Evolutionary conservation across 129 eudicot genomes (phyloP), one percentile per base, ranked within the genome.

Genomic region (Flaveria robusta): DNA sequence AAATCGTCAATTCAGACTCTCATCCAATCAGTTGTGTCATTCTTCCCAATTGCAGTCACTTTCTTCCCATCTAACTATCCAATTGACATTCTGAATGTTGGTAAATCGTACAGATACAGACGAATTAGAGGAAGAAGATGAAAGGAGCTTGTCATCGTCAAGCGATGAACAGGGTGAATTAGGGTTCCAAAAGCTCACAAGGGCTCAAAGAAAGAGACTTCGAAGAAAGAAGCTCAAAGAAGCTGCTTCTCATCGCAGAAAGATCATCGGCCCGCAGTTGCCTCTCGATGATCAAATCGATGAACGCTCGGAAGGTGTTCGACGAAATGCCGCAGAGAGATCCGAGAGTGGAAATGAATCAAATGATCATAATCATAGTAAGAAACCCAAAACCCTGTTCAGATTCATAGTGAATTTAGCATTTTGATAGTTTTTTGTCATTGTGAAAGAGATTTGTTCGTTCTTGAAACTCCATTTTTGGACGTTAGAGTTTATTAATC

Each of bases 181-280:
- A 47, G 88, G 78, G 63, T 23, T 76, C 4, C 51, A 60, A 59
- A 91, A 91, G 84, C 77, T 86, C 46, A 88, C 91, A 6, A 84
- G 97, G 75, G 93, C 97, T 43, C 94, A 86, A 68, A 77, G 94
- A 76, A 91, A 91, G 84, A 76, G 90, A 79, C 83, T 88, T 59
- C 89, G 94, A 15, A 91, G 71, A 79, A 83, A 86, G 85, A 91
- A 85, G 81, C 91, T 91, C 12, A 86, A 83, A 56, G 86, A 81
- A 86, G 83, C 85, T 20, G 82, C 85, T 62, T 84, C 78, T 9
- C 62, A 52, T 4, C 88, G 91, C 7, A 81, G 94, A 70, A 67
- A 71, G 31, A 81, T 88, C 10, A 86, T 91, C 62, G 94, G 97
- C 5, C 97, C 94, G 12, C 34, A 78, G 83, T 73, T 88, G 72